Evolutionary conservation across 768 basidiomycete genomes (phyloP), one percentile per base, ranked within the genome.

Genomic region (Macrocybe gigantea): DNA sequence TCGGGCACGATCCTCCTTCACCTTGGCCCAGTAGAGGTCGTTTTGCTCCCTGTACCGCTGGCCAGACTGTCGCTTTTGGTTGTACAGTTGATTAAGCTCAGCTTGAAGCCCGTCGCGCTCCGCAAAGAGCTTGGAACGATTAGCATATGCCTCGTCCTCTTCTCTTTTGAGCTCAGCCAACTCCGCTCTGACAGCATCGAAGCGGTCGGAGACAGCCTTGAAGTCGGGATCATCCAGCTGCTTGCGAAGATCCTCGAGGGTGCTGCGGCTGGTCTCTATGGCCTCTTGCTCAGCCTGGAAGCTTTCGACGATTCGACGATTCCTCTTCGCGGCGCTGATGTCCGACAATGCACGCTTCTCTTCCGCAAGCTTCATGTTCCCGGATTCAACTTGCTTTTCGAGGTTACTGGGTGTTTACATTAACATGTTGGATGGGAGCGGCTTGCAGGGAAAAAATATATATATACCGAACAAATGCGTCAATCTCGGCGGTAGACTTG

Each of bases 281-380:
- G 81, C 64, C 1, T 85, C 81, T 56, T 96, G 86, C 39, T 88
- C 77, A 0, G 79, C 70, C 55, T 90, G 81, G 73, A 94, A 93
- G 45, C 76, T 63, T 64, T 98, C 93, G 49, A 98, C 82, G 9
- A 70, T 68, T 61, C 77, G 83, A 44, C 91, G 83, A 49, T 67
- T 75, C 38, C 91, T 85, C 60, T 79, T 89, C 52, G 74, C 69
- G 38, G 77, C 74, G 52, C 75, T 80, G 52, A 99, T 95, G 57
- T 98, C 95, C 54, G 80, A 78, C n/a, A 99, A 76, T 5, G 93
- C 89, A 44, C 92, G 85, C 69, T 96, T 97, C 68, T 99, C 96
- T 48, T 96, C 94, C 29, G 84, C 93, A 49, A 98, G 76, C 62
- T 91, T 96, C 77, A 99, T 76, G 49, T 58, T 80, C 22, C 95